These are phyloP conservation scores for Symbiodinium pilosum DNA, from an alignment of 73 alveolate species.

Conservation along the genomic window DNA sequence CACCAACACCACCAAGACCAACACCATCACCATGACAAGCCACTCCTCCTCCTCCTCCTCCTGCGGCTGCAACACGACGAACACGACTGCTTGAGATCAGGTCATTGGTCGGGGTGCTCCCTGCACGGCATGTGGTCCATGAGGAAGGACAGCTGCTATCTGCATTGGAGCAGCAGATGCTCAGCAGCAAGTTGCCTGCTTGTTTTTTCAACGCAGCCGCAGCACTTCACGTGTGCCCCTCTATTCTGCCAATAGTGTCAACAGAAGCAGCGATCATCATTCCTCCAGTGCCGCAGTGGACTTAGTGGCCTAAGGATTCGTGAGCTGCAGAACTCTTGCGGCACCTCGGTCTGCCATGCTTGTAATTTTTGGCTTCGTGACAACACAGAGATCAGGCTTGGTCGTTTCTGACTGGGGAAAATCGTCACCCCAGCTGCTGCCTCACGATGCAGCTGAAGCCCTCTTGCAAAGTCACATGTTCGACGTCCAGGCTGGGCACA, in stretches of 20 bases:
- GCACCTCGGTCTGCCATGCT: slow-evolving; percentile 8
- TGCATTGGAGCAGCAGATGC: slow-evolving; percentile 35
- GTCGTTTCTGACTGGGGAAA: not conserved
- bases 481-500: not conserved
- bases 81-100: not conserved
- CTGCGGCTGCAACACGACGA: too few relatives aligned
- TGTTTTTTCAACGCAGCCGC: too few relatives aligned
- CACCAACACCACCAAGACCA: too few relatives aligned
- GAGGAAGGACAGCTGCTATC: slow-evolving; percentile 48
- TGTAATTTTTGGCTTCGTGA: not conserved
- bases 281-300: not conserved
- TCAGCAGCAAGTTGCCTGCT: not conserved
- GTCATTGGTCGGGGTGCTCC: not conserved
- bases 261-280: not conserved
- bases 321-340: slow-evolving; percentile 10
- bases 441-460: slow-evolving; percentile 90
- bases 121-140: slow-evolving; percentile 25
- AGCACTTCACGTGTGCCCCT: too few relatives aligned
- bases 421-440: slow-evolving; percentile 21
- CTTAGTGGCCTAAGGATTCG: slow-evolving; percentile 12
- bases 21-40: too few relatives aligned
- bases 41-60: too few relatives aligned
- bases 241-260: too few relatives aligned
- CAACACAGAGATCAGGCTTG: slow-evolving; percentile 1
- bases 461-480: slow-evolving; percentile 25